Percentiles rank a stretch among this genome's conserved stretches.
These are phyloP conservation scores for Marasmius fiardii DNA, from an alignment of 1,284 basidiomycete species.

Conservation along the genomic window DNA sequence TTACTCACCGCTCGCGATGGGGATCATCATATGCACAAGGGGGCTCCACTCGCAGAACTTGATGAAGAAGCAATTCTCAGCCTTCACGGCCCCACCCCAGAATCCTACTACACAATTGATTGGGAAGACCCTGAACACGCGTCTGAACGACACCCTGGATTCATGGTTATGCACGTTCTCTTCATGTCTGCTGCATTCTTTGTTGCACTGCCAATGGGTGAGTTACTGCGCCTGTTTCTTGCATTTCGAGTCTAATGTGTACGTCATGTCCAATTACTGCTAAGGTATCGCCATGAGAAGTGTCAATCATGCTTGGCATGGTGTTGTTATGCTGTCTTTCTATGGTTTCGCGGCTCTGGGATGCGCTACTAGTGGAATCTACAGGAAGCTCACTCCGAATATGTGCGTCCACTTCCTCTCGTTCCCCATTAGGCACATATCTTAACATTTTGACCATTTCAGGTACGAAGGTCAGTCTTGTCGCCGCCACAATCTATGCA, in stretches of 20 bases:
- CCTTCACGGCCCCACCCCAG: constrained; percentile 63
- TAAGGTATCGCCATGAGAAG: constrained; percentile 78
- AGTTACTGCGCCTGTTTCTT: constrained; percentile 22
- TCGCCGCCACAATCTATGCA: background rate
- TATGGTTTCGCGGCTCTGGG: constrained; percentile 55
- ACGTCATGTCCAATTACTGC: too few species aligned
- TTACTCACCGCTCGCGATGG: constrained; percentile 22
- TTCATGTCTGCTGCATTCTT: constrained; percentile 78
- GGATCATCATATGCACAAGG: constrained; percentile 46
- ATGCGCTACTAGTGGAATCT: constrained; percentile 59
- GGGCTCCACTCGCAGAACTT: constrained; percentile 51
- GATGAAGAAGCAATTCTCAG: constrained; percentile 72
- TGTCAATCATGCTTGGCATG: constrained; percentile 62
- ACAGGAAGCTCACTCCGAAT: constrained; percentile 73
- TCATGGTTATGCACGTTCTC: constrained; percentile 65
- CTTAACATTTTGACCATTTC: constrained; percentile 18
- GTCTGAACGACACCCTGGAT: constrained; percentile 49
- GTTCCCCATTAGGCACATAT: constrained; percentile 9
- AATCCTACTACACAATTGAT: constrained; percentile 79
- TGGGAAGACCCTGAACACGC: constrained; percentile 48
- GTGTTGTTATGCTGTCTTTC: constrained; percentile 54
- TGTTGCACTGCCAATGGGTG: constrained; percentile 70
- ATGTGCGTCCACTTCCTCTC: constrained; percentile 50
- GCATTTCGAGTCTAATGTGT: too few species aligned
- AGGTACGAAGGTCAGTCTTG: constrained; percentile 62